Percentiles rank a stretch among this genome's conserved stretches.
Evolutionary conservation across 495 filamentous ascomycete species (phyloP).

Genomic region (Parathielavia hyrcaniae): DNA sequence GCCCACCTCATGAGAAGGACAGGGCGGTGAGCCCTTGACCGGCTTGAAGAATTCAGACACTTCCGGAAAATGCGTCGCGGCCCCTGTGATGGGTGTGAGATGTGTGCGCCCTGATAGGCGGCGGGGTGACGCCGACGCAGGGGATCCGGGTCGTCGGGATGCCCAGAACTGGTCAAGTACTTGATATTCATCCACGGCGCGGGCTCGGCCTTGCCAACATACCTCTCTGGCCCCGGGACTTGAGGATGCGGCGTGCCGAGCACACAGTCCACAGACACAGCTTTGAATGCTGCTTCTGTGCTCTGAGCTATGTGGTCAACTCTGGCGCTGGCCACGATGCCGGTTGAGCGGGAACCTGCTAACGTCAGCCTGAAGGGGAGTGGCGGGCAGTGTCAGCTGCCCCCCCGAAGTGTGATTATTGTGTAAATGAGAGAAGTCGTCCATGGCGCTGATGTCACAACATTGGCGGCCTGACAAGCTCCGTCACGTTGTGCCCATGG

Average conservation of each 20-base stretch:
- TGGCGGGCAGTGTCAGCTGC: neutral
- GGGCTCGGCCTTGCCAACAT: conserved; percentile 1
- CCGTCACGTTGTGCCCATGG: neutral
- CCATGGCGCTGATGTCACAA: neutral
- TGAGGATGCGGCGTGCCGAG: neutral
- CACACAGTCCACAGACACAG: neutral
- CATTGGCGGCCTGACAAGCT: neutral
- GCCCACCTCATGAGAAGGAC: conserved; percentile 13
- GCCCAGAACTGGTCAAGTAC: neutral
- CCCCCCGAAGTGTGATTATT: neutral
- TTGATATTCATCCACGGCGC: neutral
- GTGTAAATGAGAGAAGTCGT: neutral
- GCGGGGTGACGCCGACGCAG: conserved; percentile 10
- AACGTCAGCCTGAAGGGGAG: neutral
- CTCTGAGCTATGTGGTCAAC: neutral
- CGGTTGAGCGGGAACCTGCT: neutral
- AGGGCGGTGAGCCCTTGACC: conserved; percentile 26
- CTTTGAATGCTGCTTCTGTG: neutral
- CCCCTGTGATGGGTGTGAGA: conserved; percentile 18
- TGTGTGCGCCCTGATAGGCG: conserved; percentile 12
- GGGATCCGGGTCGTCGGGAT: conserved; percentile 16
- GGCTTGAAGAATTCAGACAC: conserved; percentile 16
- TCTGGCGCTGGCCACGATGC: neutral
- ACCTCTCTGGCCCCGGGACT: neutral
- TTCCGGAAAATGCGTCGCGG: conserved; percentile 22